phyloP scores from a whole-genome alignment of 352 stramenopile genomes.

The Blastocystis sp. region DNA sequence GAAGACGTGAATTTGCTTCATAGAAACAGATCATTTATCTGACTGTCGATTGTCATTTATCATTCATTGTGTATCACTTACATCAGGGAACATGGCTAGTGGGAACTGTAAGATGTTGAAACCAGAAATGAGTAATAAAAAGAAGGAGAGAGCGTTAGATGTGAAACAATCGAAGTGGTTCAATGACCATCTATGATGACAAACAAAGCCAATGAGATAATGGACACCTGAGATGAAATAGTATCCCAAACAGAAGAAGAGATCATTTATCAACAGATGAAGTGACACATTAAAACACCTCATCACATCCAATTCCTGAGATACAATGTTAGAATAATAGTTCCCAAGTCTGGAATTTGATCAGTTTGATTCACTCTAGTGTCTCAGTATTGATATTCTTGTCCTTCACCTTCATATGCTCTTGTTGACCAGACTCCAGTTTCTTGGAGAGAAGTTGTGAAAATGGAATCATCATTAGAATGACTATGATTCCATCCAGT shows the following conservation, averaged over 20 bases:
- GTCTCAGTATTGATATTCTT: conserved; percentile 84
- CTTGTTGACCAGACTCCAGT: conserved; percentile 64
- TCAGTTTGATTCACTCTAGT: conserved; percentile 83
- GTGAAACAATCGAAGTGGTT: conserved; percentile 84
- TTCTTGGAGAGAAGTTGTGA: conserved; percentile 74
- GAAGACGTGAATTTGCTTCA: conserved; percentile 69
- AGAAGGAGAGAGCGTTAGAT: conserved; percentile 73
- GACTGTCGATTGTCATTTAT: conserved; percentile 75
- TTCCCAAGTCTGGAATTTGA: conserved; percentile 93
- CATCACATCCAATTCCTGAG: conserved; percentile 69
- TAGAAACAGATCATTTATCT: conserved; percentile 77
- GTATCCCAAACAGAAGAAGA: conserved; percentile 69
- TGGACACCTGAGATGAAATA: conserved; percentile 82
- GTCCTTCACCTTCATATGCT: conserved; percentile 82
- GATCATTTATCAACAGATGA: conserved; percentile 67
- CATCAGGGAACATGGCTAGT: conserved; percentile 89
- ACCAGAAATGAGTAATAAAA: neutral
- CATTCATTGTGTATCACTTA: conserved; percentile 62
- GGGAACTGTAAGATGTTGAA: conserved; percentile 93
- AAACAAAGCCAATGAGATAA: conserved; percentile 79
- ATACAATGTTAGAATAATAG: conserved; percentile 72
- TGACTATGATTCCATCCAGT: conserved; percentile 81
- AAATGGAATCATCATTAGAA: conserved; percentile 81
- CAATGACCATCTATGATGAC: conserved; percentile 74
- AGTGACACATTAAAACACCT: conserved; percentile 73